A percentile compares a stretch with the other conserved stretches of the same genome.
Conservation (phyloP, 2,329 filamentous ascomycete species). For the Colletotrichum sp. region DNA sequence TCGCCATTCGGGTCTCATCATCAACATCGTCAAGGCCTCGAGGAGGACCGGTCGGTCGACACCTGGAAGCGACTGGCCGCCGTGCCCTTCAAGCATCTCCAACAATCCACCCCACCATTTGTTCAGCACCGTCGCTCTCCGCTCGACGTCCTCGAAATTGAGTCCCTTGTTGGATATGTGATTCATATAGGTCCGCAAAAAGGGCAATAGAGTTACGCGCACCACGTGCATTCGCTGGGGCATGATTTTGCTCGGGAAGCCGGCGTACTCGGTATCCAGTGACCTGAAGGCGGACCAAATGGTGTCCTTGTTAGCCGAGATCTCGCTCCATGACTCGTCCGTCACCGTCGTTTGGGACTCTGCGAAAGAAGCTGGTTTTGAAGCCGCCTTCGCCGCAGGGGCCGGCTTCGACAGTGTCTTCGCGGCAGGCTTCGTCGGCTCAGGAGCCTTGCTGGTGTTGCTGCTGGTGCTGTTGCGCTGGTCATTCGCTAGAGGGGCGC, state of each 20-base stretch:
- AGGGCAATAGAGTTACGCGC: constrained; percentile 74
- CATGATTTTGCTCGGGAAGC: constrained; percentile 74
- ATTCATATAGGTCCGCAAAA: constrained; percentile 71
- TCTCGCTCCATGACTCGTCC: constrained; percentile 51
- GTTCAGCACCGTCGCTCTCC: constrained; percentile 78
- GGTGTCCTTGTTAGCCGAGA: constrained; percentile 51
- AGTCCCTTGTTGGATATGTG: constrained; percentile 70
- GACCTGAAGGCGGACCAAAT: constrained; percentile 60
- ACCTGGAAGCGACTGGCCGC: constrained; percentile 74
- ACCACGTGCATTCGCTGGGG: constrained; percentile 78
- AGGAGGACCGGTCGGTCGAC: constrained; percentile 83
- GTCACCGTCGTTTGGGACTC: constrained; percentile 42
- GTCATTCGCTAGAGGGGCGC: constrained; percentile 21
- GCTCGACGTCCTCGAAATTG: constrained; percentile 81
- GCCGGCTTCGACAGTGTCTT: neutral
- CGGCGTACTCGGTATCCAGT: constrained; percentile 51
- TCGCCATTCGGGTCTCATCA: constrained; percentile 90
- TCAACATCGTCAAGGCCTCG: constrained; percentile 79
- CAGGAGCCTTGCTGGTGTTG: neutral
- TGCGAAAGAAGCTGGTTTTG: constrained; percentile 39
- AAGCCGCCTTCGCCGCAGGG: constrained; percentile 24
- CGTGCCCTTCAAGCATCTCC: constrained; percentile 77
- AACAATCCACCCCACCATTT: constrained; percentile 89
- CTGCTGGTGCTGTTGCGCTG: neutral
- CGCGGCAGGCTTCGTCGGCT: neutral